Base-by-base conservation (phyloP, 2,329 filamentous ascomycete genomes). In the Verticillium klebahnii region DNA sequence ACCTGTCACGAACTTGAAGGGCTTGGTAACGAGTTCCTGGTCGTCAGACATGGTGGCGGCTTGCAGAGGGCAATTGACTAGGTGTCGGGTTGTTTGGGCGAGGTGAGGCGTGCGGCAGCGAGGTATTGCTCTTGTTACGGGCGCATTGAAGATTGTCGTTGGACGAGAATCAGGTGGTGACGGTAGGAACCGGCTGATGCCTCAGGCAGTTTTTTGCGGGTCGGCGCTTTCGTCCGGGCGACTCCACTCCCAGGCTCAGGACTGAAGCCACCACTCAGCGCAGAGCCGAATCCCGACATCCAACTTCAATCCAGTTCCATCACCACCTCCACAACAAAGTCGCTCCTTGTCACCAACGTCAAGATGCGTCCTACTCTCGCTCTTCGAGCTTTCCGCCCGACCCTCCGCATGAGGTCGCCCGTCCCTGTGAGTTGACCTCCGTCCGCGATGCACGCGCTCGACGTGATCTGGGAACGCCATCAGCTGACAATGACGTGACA, bases 1-100 rank as follows among this genome's bases (percentile, higher is more conserved):
- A 97, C 93, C 94, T 83, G 94, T 98, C 76, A 98, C 95, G 84
- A 98, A 98, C 91, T 99, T 99, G 90, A 99, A 99, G 81, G 96
- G 96, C 89, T 97, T 99, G 82, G 93, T 97, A 71, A 85, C 84
- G 79, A 85, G 85, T 79, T 96, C 91, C 72, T 79, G 73, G 74
- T 91, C 89, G 82, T 96, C 92, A 78, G 93, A 90, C 94, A 99
- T 99, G 72, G 82, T 93, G 86, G 80, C 80, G 74, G 76, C 76
- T 73, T 72, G 64, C 59, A 59, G 52, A 63, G 66, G 61, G 62
- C 61, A 67, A 67, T 70, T 68, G 64, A 65, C 63, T 64, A 56
- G 65, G 63, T 65, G 61, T 67, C 67, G 64, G 66, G 60, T 62
- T 70, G 69, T 72, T 72, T 67, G 66, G 65, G 65, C 67, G 61